phyloP scores from a whole-genome alignment of 805 yeast species.

The Sugiyamaella floridensis region DNA sequence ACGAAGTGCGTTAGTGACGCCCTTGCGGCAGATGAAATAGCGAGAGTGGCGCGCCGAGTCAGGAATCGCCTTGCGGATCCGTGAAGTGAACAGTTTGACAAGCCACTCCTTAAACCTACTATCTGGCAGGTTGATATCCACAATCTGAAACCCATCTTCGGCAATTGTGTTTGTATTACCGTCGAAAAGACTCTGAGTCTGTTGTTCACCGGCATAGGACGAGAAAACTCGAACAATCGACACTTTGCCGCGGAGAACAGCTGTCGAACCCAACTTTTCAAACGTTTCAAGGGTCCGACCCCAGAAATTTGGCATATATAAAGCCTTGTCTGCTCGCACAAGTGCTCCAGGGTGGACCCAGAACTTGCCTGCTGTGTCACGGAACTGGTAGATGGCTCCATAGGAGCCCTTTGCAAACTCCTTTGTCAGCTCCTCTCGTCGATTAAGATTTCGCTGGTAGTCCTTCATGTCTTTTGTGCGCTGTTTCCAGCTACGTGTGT shows the following conservation, averaged over 20 bases:
- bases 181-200: slow-evolving; percentile 55
- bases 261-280: slow-evolving; percentile 29
- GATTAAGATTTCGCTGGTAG: slow-evolving; percentile 39
- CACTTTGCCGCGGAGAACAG: slow-evolving; percentile 43
- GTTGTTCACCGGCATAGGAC: slow-evolving; percentile 62
- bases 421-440: slow-evolving; percentile 48
- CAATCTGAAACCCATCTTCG: slow-evolving; percentile 48
- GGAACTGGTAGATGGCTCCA: slow-evolving; percentile 55
- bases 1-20: slow-evolving; percentile 50
- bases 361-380: slow-evolving; percentile 76
- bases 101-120: slow-evolving; percentile 60
- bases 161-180: slow-evolving; percentile 37
- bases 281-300: slow-evolving; percentile 44
- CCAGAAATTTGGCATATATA: slow-evolving; percentile 74
- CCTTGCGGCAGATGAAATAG: slow-evolving; percentile 59
- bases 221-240: slow-evolving; percentile 62
- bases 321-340: slow-evolving; percentile 64
- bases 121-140: slow-evolving; percentile 73
- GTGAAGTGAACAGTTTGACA: slow-evolving; percentile 45
- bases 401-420: slow-evolving; percentile 65
- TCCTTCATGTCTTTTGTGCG: slow-evolving; percentile 43
- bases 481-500: slow-evolving; percentile 33
- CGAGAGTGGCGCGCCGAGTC: slow-evolving; percentile 42
- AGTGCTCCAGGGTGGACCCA: slow-evolving; percentile 76
- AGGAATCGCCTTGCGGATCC: slow-evolving; percentile 41